A percentile compares a stretch with the other conserved stretches of the same genome.
phyloP scores from a whole-genome alignment of 2,329 filamentous ascomycete species.

The Hawksworthiomyces lignivorus region DNA sequence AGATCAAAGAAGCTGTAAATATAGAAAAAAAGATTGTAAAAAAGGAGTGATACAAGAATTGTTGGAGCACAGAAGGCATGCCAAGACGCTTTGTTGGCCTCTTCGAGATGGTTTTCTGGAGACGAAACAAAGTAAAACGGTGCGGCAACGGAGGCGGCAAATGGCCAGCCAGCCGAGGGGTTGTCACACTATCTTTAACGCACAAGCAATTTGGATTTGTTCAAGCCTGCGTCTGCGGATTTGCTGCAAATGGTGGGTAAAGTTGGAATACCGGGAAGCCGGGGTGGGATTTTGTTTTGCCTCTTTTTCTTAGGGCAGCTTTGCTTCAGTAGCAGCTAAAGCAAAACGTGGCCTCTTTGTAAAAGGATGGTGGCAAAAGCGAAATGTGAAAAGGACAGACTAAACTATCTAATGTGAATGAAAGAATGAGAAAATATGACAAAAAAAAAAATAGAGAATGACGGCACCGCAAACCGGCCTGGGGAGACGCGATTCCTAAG shows the following conservation, averaged over 20 bases:
- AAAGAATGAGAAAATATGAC: not conserved
- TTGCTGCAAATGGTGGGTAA: conserved; percentile 2
- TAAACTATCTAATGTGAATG: not conserved
- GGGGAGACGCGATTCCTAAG: not conserved
- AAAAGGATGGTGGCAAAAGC: conserved; percentile 9
- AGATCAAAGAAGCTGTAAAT: no score
- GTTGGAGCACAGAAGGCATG: no score
- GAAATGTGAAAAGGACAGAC: not conserved
- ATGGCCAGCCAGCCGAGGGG: conserved; percentile 2
- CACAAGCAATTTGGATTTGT: not conserved
- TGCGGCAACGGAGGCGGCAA: not conserved
- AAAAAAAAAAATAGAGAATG: conserved; percentile 3
- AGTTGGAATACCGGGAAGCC: not conserved
- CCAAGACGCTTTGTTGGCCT: conserved; percentile 11
- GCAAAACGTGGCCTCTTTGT: conserved; percentile 12
- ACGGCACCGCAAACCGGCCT: not conserved
- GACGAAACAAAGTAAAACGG: not conserved
- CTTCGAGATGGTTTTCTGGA: conserved; percentile 1
- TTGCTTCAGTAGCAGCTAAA: conserved; percentile 1
- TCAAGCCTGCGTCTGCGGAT: no score
- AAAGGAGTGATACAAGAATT: no score
- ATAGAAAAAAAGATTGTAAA: no score
- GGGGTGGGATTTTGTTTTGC: not conserved
- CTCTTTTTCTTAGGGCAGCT: not conserved
- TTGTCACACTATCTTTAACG: conserved; percentile 3